phyloP scores from a whole-genome alignment of 768 basidiomycete genomes.

The Postia placenta region DNA sequence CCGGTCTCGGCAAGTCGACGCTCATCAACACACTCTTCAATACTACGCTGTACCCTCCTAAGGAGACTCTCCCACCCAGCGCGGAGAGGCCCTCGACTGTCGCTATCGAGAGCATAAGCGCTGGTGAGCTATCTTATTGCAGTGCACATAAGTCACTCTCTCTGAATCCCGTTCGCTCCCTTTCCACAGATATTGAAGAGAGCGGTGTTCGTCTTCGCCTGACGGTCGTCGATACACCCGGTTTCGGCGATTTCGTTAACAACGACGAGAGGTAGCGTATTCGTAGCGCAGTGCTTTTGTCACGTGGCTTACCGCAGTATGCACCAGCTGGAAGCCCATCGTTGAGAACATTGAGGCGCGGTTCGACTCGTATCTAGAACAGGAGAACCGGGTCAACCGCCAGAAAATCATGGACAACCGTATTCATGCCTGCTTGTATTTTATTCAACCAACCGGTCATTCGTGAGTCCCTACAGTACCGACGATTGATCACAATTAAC shows the following conservation, averaged over 20 bases:
- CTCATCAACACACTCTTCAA: conserved; percentile 99
- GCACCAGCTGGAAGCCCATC: conserved; percentile 93
- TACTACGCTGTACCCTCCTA: conserved; percentile 88
- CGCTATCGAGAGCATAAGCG: conserved; percentile 96
- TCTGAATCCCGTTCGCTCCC: background rate
- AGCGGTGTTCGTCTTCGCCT: conserved; percentile 93
- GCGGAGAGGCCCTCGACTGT: conserved; percentile 90
- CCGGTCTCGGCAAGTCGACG: conserved; percentile 97
- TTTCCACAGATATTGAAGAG: conserved; percentile 89
- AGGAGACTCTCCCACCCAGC: conserved; percentile 78
- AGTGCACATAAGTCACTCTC: background rate
- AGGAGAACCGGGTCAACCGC: conserved; percentile 97
- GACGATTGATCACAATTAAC: conserved; percentile 1
- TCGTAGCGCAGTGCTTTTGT: conserved; percentile 7
- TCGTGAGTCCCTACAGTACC: conserved; percentile 52
- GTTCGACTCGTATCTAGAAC: conserved; percentile 95
- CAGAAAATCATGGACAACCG: conserved; percentile 93
- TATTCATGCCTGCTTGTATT: conserved; percentile 98
- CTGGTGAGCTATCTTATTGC: conserved; percentile 51
- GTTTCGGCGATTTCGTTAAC: conserved; percentile 99
- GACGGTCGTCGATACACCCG: conserved; percentile 99
- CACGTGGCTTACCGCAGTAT: conserved; percentile 11
- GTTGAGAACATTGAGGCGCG: conserved; percentile 97
- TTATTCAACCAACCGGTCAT: conserved; percentile 98
- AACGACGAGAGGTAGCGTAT: conserved; percentile 86